phyloP scores from a whole-genome alignment of 2,329 filamentous ascomycete species.

The Amauroascus verrucosus region DNA sequence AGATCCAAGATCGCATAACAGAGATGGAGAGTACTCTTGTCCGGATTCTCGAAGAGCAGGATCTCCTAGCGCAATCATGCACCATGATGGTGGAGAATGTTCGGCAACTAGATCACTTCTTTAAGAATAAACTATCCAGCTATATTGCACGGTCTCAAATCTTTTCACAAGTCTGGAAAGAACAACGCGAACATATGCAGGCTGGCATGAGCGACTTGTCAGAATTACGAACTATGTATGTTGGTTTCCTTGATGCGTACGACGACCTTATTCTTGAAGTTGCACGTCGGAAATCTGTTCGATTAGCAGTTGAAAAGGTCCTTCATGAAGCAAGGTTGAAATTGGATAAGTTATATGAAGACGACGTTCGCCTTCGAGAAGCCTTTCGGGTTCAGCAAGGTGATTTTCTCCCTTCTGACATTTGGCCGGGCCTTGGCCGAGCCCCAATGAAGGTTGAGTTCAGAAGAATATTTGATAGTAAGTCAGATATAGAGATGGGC shows the following conservation, averaged over 20 bases:
- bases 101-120: constrained; percentile 56
- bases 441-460: constrained; percentile 43
- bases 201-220: constrained; percentile 65
- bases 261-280: constrained; percentile 76
- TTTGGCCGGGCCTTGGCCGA: constrained; percentile 65
- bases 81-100: constrained; percentile 54
- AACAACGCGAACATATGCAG: constrained; percentile 60
- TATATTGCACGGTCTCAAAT: constrained; percentile 41
- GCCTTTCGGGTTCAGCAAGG: constrained; percentile 72
- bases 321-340: constrained; percentile 68
- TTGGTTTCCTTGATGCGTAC: constrained; percentile 75
- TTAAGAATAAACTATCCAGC: constrained; percentile 48
- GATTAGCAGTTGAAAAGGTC: constrained; percentile 62
- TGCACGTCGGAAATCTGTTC: constrained; percentile 60
- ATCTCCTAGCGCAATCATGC: constrained; percentile 47
- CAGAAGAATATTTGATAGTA: constrained; percentile 26
- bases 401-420: constrained; percentile 74
- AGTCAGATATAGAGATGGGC: not conserved
- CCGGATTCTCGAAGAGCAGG: constrained; percentile 53
- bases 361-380: constrained; percentile 63
- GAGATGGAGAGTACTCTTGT: constrained; percentile 66
- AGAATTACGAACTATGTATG: constrained; percentile 70
- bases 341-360: constrained; percentile 62
- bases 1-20: constrained; percentile 63
- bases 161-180: constrained; percentile 53